Evolutionary conservation across 129 eudicot genomes (phyloP), one percentile per base, ranked within the genome.

Genomic region (Arctium minus): DNA sequence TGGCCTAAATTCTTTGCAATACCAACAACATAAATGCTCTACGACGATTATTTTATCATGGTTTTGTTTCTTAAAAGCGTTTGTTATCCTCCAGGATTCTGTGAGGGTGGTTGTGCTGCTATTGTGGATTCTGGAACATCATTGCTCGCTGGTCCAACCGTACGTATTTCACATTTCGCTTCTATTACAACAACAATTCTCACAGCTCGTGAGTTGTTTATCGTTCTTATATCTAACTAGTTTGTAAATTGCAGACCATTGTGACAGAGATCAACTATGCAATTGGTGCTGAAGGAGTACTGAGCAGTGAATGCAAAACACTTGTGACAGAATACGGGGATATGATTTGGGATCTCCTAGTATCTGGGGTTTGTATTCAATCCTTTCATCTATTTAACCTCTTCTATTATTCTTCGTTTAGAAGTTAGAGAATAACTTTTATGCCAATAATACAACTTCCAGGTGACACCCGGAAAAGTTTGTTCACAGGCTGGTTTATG

Each of bases 81-180:
- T 1, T 68, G 10, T 70, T 31, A 31, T 56, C 1, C 27, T 79
- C 22, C 81, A 93, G 97, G 97, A 44, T 93, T 85, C 82, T 93
- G 98, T 74, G 92, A 87, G 79, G 94, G 86, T 73, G 98, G 97
- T 60, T 93, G 98, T 90, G 88, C 87, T 86, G 98, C 98, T 75
- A 93, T 93, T 70, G 94, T 93, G 84, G 98, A 93, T 87, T 93
- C 98, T 80, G 98, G 98, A 72, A 93, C 98, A 75, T 93, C 98
- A 77, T 86, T 93, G 92, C 94, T 91, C 36, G 91, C 98, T 82
- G 98, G 98, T 84, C 98, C 98, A 84, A 93, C 98, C 36, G 98
- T 93, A 86, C 17, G 94, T 86, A 53, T 73, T 77, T 69, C 65
- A 69, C 62, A 60, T 64, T 30, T 67, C 50, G 40, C 12, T 80